These are phyloP conservation scores for Penicillium sp. DNA, from an alignment of 2,329 filamentous ascomycete species.

Conservation along the genomic window DNA sequence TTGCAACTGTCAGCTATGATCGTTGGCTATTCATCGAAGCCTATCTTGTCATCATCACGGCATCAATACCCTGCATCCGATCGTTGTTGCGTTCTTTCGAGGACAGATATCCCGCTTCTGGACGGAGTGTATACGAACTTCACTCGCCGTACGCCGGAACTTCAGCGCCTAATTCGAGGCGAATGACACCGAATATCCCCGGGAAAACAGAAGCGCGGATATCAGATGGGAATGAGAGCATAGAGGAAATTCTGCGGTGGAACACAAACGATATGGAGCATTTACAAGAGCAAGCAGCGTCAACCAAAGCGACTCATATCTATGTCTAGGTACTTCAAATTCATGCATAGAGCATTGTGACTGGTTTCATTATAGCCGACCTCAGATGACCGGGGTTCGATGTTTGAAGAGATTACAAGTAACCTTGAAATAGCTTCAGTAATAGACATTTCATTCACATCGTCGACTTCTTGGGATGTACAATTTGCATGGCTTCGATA, in stretches of 20 bases:
- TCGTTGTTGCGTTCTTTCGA: slow-evolving; percentile 18
- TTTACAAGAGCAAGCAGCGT: neutral
- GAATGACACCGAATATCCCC: slow-evolving; percentile 5
- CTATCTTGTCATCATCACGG: slow-evolving; percentile 33
- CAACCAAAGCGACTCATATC: neutral
- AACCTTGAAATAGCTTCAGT: too few species aligned
- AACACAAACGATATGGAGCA: neutral
- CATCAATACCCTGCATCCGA: slow-evolving; percentile 32
- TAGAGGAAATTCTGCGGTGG: slow-evolving; percentile 3
- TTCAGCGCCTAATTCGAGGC: slow-evolving; percentile 7
- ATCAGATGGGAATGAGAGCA: slow-evolving; percentile 9
- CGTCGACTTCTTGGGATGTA: too few species aligned
- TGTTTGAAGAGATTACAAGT: too few species aligned
- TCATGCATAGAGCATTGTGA: neutral
- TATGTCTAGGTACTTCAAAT: neutral
- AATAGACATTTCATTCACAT: too few species aligned
- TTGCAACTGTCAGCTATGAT: slow-evolving; percentile 25
- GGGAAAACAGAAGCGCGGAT: slow-evolving; percentile 12
- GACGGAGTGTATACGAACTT: slow-evolving; percentile 15
- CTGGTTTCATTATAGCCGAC: too few species aligned
- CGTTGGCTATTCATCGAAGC: slow-evolving; percentile 33
- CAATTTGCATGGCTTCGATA: too few species aligned
- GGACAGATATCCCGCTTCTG: slow-evolving; percentile 1
- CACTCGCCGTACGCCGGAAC: slow-evolving; percentile 10
- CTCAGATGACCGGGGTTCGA: too few species aligned